These are phyloP conservation scores for slime mould (Dictyostelium discoideum) DNA, from an alignment of 78 protist genomes.

Conservation along the genomic window dicty_2.7 NC_007088.5:3086501-3087000, in stretches of 20 bases:
- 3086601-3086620: no score
- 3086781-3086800: conserved; percentile 9
- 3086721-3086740: no score
- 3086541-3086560: not conserved
- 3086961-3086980: conserved; percentile 36
- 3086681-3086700: no score
- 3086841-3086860: conserved; percentile 19
- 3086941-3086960: not conserved
- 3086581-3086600: not conserved
- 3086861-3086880: conserved; percentile 12
- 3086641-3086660: not conserved
- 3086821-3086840: conserved; percentile 34
- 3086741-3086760: not conserved
- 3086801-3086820: conserved; percentile 56
- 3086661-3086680: no score
- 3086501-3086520: not conserved
- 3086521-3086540: not conserved
- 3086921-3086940: not conserved
- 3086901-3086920: conserved; percentile 10
- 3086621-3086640: no score
- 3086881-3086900: conserved; percentile 17
- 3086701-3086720: no score
- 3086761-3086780: not conserved
- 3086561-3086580: not conserved
- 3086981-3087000: not conserved